Evolutionary conservation across 495 filamentous ascomycete genomes (phyloP), one percentile per base, ranked within the genome.

Genomic region (Pyronema omphalodes): DNA sequence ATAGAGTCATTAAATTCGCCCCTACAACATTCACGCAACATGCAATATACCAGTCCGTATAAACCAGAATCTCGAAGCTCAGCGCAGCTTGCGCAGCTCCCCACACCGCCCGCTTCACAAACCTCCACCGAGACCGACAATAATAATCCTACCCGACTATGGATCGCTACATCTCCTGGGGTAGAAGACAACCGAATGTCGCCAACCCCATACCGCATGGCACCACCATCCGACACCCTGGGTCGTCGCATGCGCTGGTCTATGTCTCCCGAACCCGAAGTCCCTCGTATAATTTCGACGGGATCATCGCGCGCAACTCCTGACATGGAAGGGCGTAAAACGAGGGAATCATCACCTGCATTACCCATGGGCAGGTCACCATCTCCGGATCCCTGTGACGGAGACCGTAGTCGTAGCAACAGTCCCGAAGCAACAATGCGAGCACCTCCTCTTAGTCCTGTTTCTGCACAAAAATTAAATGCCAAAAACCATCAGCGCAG

Each of bases 261-360:
- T 7, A 1, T 52, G 50, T 52, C 50, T 6, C 50, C 50, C 3
- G 50, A 52, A 18, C 50, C 50, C 50, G 50, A 52, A 34, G 19
- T 52, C 7, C 36, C 37, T 8, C 37, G 35, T 12, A n/a, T 23
- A 34, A 17, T 19, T 3, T 37, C 37, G 15, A 17, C 50, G 1
- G 36, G 35, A 15, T 52, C 50, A 1, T 11, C 14, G 11, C 50
- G 50, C 50, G 50, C 50, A 37, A 52, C 50, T 9, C 50, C 50
- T 7, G 50, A 52, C 36, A 52, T 41, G 50, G 37, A 37, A 11
- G 35, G 48, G 8, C 50, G 36, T 18, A 17, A 41, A 9, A 35
- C 47, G 18, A 50, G 47, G 18, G 47, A 50, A 23, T 52, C 36
- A 1, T 52, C 50, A 3, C 50, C 50, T 8, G 50, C 35, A 12